phyloP scores from a whole-genome alignment of 192 early-diverging fungal species.

The Entomortierella beljakovae region DNA sequence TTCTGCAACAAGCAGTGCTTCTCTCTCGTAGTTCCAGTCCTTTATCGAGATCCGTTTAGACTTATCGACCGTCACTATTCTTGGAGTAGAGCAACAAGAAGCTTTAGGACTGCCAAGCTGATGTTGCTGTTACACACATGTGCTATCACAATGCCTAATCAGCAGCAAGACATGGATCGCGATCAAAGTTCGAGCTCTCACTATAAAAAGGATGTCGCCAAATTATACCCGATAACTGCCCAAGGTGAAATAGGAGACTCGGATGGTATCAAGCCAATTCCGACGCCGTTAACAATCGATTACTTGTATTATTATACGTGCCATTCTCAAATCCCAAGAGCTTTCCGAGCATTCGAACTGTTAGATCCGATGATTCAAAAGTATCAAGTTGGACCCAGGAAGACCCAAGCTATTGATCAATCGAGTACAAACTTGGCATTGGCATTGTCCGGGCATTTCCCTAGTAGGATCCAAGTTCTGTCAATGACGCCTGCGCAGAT shows the following conservation, averaged over 20 bases:
- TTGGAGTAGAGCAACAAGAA: slow-evolving; percentile 11
- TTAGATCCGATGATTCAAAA: not conserved
- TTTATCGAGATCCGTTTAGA: slow-evolving; percentile 31
- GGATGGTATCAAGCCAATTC: not conserved
- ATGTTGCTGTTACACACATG: slow-evolving; percentile 22
- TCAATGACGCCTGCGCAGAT: slow-evolving; percentile 32
- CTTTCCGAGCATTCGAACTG: slow-evolving; percentile 14
- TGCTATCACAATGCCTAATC: slow-evolving; percentile 7
- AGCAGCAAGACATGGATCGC: not conserved
- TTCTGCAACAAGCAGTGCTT: slow-evolving; percentile 30
- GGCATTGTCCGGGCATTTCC: slow-evolving; percentile 20
- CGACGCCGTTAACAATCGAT: slow-evolving; percentile 18
- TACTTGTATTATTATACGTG: slow-evolving; percentile 34
- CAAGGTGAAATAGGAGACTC: not conserved
- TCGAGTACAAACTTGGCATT: not conserved
- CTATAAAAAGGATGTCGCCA: not conserved
- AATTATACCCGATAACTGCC: not conserved
- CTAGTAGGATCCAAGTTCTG: slow-evolving; percentile 20
- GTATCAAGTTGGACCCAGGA: no score
- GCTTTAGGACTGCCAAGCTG: slow-evolving; percentile 6
- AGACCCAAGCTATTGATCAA: not conserved
- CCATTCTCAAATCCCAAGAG: slow-evolving; percentile 21
- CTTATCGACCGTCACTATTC: slow-evolving; percentile 12
- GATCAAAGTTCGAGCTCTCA: not conserved
- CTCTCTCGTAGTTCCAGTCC: slow-evolving; percentile 14